These are phyloP conservation scores for Hericium rajendrae DNA, from an alignment of 768 basidiomycete species.

Conservation along the genomic window DNA sequence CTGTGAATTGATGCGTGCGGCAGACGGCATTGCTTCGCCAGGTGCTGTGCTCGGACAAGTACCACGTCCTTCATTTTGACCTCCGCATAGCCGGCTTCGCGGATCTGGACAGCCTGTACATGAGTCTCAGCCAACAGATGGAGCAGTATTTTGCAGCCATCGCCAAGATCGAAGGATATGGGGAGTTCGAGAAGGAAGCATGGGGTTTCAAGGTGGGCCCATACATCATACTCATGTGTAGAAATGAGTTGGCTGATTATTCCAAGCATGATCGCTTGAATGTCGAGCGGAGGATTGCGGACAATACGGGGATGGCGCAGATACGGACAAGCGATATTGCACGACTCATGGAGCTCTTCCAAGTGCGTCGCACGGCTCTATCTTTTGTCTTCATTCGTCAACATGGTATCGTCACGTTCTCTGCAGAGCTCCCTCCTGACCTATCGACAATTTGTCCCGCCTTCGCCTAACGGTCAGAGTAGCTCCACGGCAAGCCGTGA, in stretches of 20 bases:
- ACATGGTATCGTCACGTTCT: not conserved
- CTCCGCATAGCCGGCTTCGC: constrained; percentile 79
- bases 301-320: constrained; percentile 32
- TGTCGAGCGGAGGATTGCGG: constrained; percentile 53
- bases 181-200: constrained; percentile 64
- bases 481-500: not conserved
- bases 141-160: constrained; percentile 70
- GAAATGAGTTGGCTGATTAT: not conserved
- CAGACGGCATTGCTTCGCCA: constrained; percentile 75
- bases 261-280: constrained; percentile 64
- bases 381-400: not conserved
- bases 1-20: no score
- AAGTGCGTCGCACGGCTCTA: constrained; percentile 30
- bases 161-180: constrained; percentile 48
- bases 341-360: constrained; percentile 77
- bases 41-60: constrained; percentile 55
- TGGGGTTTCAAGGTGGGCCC: constrained; percentile 65
- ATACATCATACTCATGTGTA: not conserved
- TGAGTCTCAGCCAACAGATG: constrained; percentile 71
- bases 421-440: constrained; percentile 19
- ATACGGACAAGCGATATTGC: constrained; percentile 75
- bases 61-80: constrained; percentile 79
- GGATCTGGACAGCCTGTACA: constrained; percentile 68
- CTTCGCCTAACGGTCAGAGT: not conserved
- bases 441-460: constrained; percentile 22